phyloP scores from a whole-genome alignment of 2,329 filamentous ascomycete species.

The Phaeosphaeriaceae sp. region DNA sequence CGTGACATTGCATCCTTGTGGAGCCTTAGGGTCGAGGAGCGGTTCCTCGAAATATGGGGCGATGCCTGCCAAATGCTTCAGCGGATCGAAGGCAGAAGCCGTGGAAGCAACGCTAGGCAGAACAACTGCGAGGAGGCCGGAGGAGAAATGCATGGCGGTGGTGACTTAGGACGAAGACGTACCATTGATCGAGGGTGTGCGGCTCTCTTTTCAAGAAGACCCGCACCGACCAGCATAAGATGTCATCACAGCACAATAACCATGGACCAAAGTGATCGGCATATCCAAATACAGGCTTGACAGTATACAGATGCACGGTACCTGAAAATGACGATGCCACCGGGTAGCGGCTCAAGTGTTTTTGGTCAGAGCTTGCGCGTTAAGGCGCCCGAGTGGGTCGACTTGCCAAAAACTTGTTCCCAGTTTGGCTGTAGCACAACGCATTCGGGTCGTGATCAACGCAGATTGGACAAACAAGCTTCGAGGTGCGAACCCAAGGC shows the following conservation, averaged over 20 bases:
- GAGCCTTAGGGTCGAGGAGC: conserved; percentile 54
- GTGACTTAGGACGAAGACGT: conserved; percentile 13
- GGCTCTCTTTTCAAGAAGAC: conserved; percentile 1
- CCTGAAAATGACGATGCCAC: conserved; percentile 1
- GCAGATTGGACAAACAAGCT: background rate
- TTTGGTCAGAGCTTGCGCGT: background rate
- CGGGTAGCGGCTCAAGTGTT: conserved; percentile 1
- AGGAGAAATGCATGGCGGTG: conserved; percentile 21
- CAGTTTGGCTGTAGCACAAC: background rate
- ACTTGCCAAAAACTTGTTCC: background rate
- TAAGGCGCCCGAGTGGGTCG: background rate
- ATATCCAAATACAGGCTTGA: conserved; percentile 1
- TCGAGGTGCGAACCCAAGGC: background rate
- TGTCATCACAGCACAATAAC: conserved; percentile 4
- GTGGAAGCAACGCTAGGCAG: conserved; percentile 34
- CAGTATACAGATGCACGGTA: background rate
- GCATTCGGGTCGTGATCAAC: background rate
- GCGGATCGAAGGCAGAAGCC: conserved; percentile 55
- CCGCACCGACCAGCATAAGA: background rate
- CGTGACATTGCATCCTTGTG: conserved; percentile 60
- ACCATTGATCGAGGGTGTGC: conserved; percentile 1
- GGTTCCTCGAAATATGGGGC: conserved; percentile 60
- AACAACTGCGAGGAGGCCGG: conserved; percentile 30
- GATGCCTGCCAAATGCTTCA: conserved; percentile 59
- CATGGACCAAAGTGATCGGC: background rate